Evolutionary conservation across 768 basidiomycete genomes (phyloP).

Genomic region (Panaeolus cyanescens): DNA sequence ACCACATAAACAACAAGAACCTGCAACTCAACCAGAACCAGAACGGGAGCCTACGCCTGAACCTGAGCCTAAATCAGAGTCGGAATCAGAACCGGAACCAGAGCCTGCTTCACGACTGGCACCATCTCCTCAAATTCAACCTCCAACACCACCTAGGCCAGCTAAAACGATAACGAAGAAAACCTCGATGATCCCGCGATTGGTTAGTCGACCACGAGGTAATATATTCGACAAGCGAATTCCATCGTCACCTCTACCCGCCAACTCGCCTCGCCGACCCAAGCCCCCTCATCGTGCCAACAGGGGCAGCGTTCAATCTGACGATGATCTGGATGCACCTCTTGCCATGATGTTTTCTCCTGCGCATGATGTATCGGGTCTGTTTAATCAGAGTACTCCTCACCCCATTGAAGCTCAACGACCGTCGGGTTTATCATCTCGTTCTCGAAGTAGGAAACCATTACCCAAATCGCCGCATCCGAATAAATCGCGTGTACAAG

Average conservation of each 20-base stretch:
- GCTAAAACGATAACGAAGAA: neutral
- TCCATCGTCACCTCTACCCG: slow-evolving; percentile 66
- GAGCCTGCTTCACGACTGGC: neutral
- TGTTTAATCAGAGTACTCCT: slow-evolving; percentile 4
- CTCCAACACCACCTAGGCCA: neutral
- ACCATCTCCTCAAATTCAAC: neutral
- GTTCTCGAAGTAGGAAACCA: neutral
- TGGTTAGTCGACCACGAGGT: neutral
- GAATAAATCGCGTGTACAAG: neutral
- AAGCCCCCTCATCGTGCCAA: slow-evolving; percentile 52
- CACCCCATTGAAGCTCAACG: neutral
- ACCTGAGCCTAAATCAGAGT: neutral
- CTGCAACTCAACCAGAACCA: neutral
- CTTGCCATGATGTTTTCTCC: slow-evolving; percentile 30
- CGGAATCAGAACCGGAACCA: neutral
- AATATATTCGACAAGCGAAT: slow-evolving; percentile 59
- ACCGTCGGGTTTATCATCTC: neutral
- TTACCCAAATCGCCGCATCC: neutral
- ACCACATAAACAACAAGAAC: neutral
- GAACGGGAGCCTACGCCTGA: neutral
- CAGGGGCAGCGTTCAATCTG: neutral
- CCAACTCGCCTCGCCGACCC: slow-evolving; percentile 54
- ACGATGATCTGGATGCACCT: slow-evolving; percentile 34
- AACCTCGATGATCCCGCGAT: neutral
- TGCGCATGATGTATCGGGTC: neutral